These are phyloP conservation scores for Pleurotus citrinopileatus DNA, from an alignment of 768 basidiomycete species.

Conservation along the genomic window DNA sequence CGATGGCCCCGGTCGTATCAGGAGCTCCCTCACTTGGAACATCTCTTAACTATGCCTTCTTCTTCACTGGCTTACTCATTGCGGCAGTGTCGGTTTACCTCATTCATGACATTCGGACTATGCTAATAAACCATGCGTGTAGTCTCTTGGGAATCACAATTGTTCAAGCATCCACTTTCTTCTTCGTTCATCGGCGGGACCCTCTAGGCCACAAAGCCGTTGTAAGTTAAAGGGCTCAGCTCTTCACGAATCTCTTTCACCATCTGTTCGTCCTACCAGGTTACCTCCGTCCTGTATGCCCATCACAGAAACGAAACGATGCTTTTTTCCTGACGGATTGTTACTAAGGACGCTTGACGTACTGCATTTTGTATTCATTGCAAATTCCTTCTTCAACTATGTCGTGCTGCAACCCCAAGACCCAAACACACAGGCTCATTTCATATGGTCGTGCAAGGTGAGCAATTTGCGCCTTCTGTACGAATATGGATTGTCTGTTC, in stretches of 20 bases:
- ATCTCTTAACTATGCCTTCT: background rate
- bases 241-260: background rate
- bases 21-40: too few species aligned
- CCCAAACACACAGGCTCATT: background rate
- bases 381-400: constrained; percentile 2
- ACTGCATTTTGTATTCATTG: constrained; percentile 1
- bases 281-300: background rate
- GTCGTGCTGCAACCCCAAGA: background rate
- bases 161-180: constrained; percentile 2
- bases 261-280: background rate
- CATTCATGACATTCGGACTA: background rate
- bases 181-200: background rate
- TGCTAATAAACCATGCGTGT: background rate
- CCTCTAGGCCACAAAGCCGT: constrained; percentile 4
- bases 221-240: background rate
- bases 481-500: too few species aligned
- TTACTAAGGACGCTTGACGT: background rate
- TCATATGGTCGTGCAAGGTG: constrained; percentile 7
- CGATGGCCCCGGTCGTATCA: too few species aligned
- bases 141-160: constrained; percentile 1
- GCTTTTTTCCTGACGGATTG: background rate
- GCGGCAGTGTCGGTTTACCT: background rate
- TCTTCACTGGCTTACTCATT: background rate
- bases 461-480: background rate
- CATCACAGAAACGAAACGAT: background rate